Evolutionary conservation across 2,329 filamentous ascomycete genomes (phyloP).

Genomic region (Rutstroemia sp.): DNA sequence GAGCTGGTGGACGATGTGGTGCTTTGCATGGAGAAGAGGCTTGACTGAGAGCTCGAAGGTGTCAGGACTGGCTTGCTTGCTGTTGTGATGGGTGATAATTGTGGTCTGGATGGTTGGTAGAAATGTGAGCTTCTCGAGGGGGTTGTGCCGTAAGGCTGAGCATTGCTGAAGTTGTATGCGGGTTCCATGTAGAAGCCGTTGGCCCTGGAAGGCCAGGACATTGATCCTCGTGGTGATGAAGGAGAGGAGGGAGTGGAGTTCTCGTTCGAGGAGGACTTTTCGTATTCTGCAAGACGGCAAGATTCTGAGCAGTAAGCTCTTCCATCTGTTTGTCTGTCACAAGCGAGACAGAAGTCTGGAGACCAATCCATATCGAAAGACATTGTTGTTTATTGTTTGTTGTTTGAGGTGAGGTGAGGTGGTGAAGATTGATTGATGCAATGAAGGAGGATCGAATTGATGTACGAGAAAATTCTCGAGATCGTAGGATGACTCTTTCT

Average conservation of each 20-base stretch:
- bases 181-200: conserved; percentile 61
- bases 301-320: conserved; percentile 88
- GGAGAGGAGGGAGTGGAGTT: conserved; percentile 53
- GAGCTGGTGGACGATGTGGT: conserved; percentile 44
- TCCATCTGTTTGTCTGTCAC: conserved; percentile 79
- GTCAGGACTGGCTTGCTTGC: conserved; percentile 43
- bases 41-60: conserved; percentile 76
- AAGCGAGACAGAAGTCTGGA: conserved; percentile 88
- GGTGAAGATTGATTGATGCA: not conserved
- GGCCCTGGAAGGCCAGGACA: conserved; percentile 45
- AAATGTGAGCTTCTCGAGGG: conserved; percentile 21
- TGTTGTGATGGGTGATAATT: conserved; percentile 33
- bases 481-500: conserved; percentile 7
- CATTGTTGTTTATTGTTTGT: conserved; percentile 22
- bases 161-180: conserved; percentile 66
- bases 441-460: conserved; percentile 1
- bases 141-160: conserved; percentile 49
- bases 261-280: conserved; percentile 54
- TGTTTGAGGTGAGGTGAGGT: conserved; percentile 1
- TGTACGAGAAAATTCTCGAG: not conserved
- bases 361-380: conserved; percentile 53
- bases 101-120: conserved; percentile 44
- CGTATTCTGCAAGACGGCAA: conserved; percentile 81
- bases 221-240: conserved; percentile 34
- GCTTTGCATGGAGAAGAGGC: conserved; percentile 72